Percentiles rank a stretch among this genome's conserved stretches.
Conservation (phyloP, 768 basidiomycete species). For the Serendipita sp. region DNA sequence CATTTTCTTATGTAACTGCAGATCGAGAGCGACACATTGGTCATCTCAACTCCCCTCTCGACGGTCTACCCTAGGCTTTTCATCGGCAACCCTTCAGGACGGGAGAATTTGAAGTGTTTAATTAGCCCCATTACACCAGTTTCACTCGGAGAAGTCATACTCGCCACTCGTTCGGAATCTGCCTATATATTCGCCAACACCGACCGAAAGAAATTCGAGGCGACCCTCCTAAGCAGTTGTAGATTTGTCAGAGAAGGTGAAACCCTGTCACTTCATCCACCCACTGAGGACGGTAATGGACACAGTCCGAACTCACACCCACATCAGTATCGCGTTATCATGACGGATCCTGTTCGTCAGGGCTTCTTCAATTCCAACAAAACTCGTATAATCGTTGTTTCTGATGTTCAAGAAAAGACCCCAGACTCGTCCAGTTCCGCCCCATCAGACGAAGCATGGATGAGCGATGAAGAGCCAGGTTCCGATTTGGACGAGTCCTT, state of each 20-base stretch:
- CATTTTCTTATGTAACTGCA: neutral
- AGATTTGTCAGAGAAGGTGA: constrained; percentile 9
- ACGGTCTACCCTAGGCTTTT: neutral
- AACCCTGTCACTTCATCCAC: neutral
- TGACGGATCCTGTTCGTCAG: constrained; percentile 59
- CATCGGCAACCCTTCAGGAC: neutral
- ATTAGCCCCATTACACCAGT: neutral
- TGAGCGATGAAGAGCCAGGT: constrained; percentile 13
- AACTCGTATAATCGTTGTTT: constrained; percentile 40
- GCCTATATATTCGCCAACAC: neutral
- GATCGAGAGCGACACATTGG: neutral
- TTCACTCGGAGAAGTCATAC: neutral
- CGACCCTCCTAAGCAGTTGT: neutral
- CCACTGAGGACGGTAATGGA: neutral
- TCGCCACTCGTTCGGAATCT: neutral
- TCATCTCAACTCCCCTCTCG: neutral
- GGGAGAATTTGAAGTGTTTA: neutral
- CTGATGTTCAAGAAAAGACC: constrained; percentile 14
- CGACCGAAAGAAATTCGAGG: neutral
- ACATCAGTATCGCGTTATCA: constrained; percentile 26
- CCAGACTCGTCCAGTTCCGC: constrained; percentile 4
- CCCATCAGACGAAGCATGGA: constrained; percentile 9
- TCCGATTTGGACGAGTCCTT: constrained; percentile 6
- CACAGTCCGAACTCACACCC: neutral
- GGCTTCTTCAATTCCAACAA: constrained; percentile 33